A percentile compares a stretch with the other conserved stretches of the same genome.
These are phyloP conservation scores for Alternaria postmessia DNA, from an alignment of 2,329 filamentous ascomycete genomes.

Conservation along the genomic window DNA sequence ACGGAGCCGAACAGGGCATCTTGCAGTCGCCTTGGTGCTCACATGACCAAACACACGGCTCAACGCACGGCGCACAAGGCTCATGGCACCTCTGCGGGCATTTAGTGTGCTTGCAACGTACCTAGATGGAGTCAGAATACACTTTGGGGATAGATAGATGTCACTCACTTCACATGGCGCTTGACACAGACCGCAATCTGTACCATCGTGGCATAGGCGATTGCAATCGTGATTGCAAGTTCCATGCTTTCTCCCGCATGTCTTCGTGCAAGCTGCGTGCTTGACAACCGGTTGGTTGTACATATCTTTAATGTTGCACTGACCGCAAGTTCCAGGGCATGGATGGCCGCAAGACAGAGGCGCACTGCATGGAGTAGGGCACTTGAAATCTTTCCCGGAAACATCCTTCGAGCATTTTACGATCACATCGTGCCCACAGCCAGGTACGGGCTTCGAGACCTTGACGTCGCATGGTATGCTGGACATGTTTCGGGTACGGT, in stretches of 20 bases:
- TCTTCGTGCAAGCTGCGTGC: conserved; percentile 31
- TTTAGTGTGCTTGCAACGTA: conserved; percentile 38
- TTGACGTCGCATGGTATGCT: conserved; percentile 58
- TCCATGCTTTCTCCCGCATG: conserved; percentile 36
- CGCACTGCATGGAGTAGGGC: conserved; percentile 57
- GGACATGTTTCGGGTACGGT: conserved; percentile 11
- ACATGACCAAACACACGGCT: conserved; percentile 47
- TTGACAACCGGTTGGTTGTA: conserved; percentile 15
- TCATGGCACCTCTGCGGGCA: conserved; percentile 42
- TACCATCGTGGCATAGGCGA: conserved; percentile 35
- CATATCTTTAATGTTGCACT: conserved; percentile 56
- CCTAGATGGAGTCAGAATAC: conserved; percentile 17
- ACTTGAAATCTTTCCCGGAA: conserved; percentile 53
- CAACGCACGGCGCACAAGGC: conserved; percentile 45
- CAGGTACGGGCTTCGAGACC: conserved; percentile 60
- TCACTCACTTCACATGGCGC: conserved; percentile 32
- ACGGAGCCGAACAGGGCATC: conserved; percentile 48
- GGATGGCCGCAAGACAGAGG: conserved; percentile 65
- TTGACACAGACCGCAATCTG: conserved; percentile 35
- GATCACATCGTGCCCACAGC: conserved; percentile 63
- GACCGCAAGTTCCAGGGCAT: conserved; percentile 60
- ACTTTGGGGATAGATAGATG: no score
- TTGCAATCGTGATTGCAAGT: conserved; percentile 43
- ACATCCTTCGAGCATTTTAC: conserved; percentile 63
- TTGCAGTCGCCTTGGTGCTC: conserved; percentile 44